Conservation (phyloP, 2,329 filamentous ascomycete genomes). For the Paraphaeosphaeria sporulosa region DNA sequence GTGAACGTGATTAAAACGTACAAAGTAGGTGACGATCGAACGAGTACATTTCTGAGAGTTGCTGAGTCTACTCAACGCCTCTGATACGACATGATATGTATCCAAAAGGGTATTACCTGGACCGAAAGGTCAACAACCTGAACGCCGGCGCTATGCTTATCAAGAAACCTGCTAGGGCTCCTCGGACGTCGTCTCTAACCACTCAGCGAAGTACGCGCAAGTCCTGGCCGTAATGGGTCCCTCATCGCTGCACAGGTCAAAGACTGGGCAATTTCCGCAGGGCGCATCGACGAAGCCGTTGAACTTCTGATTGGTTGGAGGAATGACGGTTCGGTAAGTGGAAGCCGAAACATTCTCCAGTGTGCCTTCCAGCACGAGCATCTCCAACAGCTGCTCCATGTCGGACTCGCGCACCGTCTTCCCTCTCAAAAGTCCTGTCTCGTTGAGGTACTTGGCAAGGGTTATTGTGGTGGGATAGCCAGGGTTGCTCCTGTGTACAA, state of each 20-base stretch:
- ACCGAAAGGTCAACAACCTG: slow-evolving; percentile 13
- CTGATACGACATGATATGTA: not conserved
- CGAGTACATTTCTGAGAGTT: not conserved
- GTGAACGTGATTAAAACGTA: not conserved
- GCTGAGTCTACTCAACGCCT: not conserved
- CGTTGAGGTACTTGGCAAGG: slow-evolving; percentile 77
- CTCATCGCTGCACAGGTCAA: slow-evolving; percentile 88
- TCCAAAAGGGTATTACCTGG: slow-evolving; percentile 8
- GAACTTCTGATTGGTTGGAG: slow-evolving; percentile 53
- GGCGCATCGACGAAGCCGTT: slow-evolving; percentile 89
- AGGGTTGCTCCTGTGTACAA: slow-evolving; percentile 69
- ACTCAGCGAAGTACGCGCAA: slow-evolving; percentile 90
- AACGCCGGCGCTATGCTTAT: slow-evolving; percentile 40
- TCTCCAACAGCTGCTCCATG: slow-evolving; percentile 84
- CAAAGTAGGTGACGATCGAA: not conserved
- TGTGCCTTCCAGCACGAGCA: slow-evolving; percentile 87
- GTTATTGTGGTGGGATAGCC: slow-evolving; percentile 82
- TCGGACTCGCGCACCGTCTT: slow-evolving; percentile 71
- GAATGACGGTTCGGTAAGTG: slow-evolving; percentile 57
- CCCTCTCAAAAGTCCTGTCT: slow-evolving; percentile 74
- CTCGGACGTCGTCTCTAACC: slow-evolving; percentile 63
- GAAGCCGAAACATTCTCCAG: slow-evolving; percentile 69
- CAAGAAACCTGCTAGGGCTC: slow-evolving; percentile 21
- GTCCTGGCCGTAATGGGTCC: slow-evolving; percentile 89
- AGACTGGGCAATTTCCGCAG: slow-evolving; percentile 91